These are phyloP conservation scores for Mimosa pudica DNA, from an alignment of 306 rosid genomes.

Conservation along the genomic window DNA sequence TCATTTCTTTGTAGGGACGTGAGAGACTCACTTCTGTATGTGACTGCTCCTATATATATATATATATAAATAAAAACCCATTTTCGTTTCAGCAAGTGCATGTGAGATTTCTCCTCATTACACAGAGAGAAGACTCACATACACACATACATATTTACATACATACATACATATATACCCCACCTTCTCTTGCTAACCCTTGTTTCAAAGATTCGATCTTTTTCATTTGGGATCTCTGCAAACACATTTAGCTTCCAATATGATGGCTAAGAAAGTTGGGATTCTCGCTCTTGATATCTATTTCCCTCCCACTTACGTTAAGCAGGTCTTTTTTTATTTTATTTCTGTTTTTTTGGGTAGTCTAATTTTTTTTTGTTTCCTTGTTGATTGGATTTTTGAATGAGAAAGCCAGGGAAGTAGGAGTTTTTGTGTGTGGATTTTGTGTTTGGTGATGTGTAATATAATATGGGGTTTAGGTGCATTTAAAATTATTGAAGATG, in stretches of 20 bases:
- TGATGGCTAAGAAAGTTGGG: conserved; percentile 86
- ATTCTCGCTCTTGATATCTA: conserved; percentile 93
- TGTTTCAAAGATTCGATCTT: neutral
- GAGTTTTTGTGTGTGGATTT: neutral
- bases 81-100: conserved; percentile 21
- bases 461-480: neutral
- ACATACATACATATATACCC: neutral
- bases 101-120: conserved; percentile 14
- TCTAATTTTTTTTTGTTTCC: neutral
- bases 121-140: neutral
- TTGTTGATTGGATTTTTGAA: neutral
- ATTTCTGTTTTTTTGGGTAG: neutral
- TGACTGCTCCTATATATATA: neutral
- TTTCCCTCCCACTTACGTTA: conserved; percentile 83
- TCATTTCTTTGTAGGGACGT: conserved; percentile 13
- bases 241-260: neutral
- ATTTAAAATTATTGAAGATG: conserved; percentile 13
- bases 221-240: conserved; percentile 1
- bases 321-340: conserved; percentile 61
- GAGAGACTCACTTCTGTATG: neutral
- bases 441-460: neutral
- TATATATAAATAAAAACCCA: neutral
- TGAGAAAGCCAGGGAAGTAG: neutral
- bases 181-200: neutral
- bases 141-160: no score